These are phyloP conservation scores for Colletotrichum eleusines DNA, from an alignment of 2,329 filamentous ascomycete species.

Conservation along the genomic window DNA sequence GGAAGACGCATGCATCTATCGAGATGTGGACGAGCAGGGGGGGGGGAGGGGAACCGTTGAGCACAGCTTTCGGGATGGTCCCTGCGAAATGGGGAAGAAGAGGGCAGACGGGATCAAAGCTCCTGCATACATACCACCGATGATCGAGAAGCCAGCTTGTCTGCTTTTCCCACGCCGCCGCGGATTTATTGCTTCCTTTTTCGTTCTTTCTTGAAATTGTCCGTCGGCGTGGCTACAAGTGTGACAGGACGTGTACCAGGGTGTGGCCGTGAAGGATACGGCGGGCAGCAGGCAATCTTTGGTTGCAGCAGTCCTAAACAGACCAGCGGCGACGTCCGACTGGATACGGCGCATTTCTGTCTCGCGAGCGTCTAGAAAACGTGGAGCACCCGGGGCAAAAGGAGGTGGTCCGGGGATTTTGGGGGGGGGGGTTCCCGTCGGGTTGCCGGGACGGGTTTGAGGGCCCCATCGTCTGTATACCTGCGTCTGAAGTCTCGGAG, in stretches of 20 bases:
- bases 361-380: conserved; percentile 18
- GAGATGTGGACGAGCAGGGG: neutral
- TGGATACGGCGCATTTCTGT: conserved; percentile 3
- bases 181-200: neutral
- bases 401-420: neutral
- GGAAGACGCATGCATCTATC: conserved; percentile 3
- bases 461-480: conserved; percentile 1
- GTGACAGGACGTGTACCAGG: neutral
- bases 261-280: neutral
- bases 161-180: neutral
- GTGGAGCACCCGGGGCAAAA: conserved; percentile 3
- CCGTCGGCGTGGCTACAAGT: neutral
- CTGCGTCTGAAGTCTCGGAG: conserved; percentile 29
- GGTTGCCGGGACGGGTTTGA: neutral
- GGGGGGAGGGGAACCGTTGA: neutral
- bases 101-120: conserved; percentile 17
- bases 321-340: neutral
- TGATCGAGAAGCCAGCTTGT: neutral
- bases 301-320: conserved; percentile 12
- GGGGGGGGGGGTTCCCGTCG: neutral
- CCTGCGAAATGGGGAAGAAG: neutral
- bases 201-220: neutral
- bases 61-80: neutral
- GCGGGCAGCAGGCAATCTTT: neutral
- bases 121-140: neutral